Percentiles rank a stretch among this genome's conserved stretches.
Conservation (phyloP, 2,329 filamentous ascomycete genomes). For the Colletotrichum simmondsii region DNA sequence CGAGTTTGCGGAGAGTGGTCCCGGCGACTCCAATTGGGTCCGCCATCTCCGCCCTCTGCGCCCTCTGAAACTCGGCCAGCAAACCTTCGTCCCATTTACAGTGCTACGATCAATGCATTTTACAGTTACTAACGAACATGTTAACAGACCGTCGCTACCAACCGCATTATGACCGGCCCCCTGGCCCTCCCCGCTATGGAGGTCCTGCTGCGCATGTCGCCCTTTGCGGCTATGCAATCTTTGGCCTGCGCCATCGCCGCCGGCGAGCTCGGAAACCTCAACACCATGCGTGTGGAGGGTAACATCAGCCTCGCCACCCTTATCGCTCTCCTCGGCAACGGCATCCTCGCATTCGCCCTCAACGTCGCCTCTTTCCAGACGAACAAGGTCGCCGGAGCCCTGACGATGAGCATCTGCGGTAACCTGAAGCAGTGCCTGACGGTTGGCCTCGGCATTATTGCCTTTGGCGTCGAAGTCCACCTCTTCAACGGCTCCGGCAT, state of each 20-base stretch:
- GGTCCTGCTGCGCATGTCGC: conserved; percentile 71
- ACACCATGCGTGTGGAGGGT: conserved; percentile 46
- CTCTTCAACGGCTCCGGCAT: conserved; percentile 67
- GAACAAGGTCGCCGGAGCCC: conserved; percentile 66
- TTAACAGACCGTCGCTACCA: conserved; percentile 67
- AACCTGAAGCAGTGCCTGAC: conserved; percentile 70
- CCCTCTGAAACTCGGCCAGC: conserved; percentile 20
- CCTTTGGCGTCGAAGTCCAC: conserved; percentile 63
- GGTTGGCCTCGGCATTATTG: conserved; percentile 62
- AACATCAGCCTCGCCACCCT: conserved; percentile 48
- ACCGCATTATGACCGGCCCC: conserved; percentile 71
- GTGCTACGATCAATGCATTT: neutral
- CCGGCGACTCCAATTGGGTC: conserved; percentile 20
- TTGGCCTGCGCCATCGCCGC: conserved; percentile 61
- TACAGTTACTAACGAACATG: conserved; percentile 16
- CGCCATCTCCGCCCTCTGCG: conserved; percentile 5
- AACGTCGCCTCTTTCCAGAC: conserved; percentile 69
- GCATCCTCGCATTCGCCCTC: conserved; percentile 63
- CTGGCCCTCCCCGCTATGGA: conserved; percentile 68
- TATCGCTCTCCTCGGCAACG: conserved; percentile 60
- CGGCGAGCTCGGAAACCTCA: conserved; percentile 61
- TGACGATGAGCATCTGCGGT: conserved; percentile 70
- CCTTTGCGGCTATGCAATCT: conserved; percentile 67
- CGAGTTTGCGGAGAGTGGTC: conserved; percentile 10
- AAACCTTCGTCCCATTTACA: conserved; percentile 11